Conservation (phyloP, 2,329 filamentous ascomycete species). For the Monilinia laxa region DNA sequence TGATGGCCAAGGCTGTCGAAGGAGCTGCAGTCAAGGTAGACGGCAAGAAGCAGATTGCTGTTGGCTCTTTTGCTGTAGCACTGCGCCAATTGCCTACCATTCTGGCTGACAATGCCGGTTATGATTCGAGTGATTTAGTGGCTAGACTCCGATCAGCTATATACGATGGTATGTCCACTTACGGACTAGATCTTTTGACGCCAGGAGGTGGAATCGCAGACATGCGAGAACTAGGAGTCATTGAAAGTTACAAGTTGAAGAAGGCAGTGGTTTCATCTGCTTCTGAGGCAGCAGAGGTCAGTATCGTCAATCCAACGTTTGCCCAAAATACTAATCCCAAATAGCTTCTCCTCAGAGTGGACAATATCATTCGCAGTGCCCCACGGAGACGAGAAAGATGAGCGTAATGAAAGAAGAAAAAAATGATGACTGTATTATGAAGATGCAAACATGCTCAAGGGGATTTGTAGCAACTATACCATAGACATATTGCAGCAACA, state of each 20-base stretch:
- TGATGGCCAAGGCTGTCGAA: conserved; percentile 98
- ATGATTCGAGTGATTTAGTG: conserved; percentile 93
- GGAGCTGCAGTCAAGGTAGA: conserved; percentile 89
- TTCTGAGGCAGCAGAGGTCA: conserved; percentile 92
- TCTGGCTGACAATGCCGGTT: conserved; percentile 92
- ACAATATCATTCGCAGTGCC: conserved; percentile 95
- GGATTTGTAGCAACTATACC: conserved; percentile 40
- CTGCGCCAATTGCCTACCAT: conserved; percentile 94
- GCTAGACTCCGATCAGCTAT: conserved; percentile 89
- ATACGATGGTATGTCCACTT: conserved; percentile 90
- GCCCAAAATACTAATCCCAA: conserved; percentile 38
- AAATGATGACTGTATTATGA: conserved; percentile 39
- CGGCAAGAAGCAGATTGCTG: conserved; percentile 94
- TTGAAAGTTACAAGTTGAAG: conserved; percentile 99
- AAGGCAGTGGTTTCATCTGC: conserved; percentile 95
- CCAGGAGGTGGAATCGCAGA: conserved; percentile 91
- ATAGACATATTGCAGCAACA: conserved; percentile 39
- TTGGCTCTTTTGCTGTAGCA: conserved; percentile 84
- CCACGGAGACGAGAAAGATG: conserved; percentile 79
- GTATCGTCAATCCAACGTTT: conserved; percentile 38
- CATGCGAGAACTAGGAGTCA: conserved; percentile 92
- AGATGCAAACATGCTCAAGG: conserved; percentile 28
- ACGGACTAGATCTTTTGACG: conserved; percentile 83
- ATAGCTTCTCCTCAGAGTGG: conserved; percentile 84
- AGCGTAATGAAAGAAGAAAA: conserved; percentile 42